These are phyloP conservation scores for Beta macrorhiza DNA, from an alignment of 179 eudicot species.

Conservation along the genomic window DNA sequence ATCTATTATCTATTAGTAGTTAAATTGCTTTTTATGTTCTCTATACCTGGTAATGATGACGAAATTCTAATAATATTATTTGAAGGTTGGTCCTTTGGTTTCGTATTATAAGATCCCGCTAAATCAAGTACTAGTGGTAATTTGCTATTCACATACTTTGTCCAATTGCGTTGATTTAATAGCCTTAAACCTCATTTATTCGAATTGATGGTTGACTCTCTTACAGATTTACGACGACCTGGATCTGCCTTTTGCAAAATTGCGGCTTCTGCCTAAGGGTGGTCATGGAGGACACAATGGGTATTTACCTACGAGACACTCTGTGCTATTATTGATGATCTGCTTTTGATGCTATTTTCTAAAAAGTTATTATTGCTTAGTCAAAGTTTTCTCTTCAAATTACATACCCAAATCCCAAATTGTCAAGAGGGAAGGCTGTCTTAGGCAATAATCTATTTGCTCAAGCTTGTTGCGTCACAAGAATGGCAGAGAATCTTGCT, in stretches of 20 bases:
- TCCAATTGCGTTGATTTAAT: constrained; percentile 3
- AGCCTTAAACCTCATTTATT: constrained; percentile 5
- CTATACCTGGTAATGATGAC: constrained; percentile 6
- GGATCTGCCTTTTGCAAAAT: constrained; percentile 87
- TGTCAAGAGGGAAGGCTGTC: not conserved
- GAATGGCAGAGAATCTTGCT: not conserved
- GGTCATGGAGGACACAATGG: constrained; percentile 99
- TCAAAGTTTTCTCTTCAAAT: not conserved
- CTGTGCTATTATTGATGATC: constrained; percentile 8
- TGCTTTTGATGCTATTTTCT: not conserved
- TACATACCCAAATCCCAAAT: not conserved
- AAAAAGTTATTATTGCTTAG: not conserved
- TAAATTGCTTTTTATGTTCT: not conserved
- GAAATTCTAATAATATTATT: constrained; percentile 8
- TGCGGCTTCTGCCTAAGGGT: constrained; percentile 88
- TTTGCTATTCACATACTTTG: constrained; percentile 13
- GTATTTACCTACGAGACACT: constrained; percentile 36
- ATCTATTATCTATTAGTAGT: not conserved
- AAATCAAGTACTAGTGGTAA: constrained; percentile 93
- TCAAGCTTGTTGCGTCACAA: constrained; percentile 8
- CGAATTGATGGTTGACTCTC: constrained; percentile 14
- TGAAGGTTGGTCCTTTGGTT: constrained; percentile 88
- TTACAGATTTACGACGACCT: constrained; percentile 83
- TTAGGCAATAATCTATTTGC: not conserved
- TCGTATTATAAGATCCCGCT: constrained; percentile 88